Base-by-base conservation (phyloP, 2,329 filamentous ascomycete species). In the Penicillium hordei region DNA sequence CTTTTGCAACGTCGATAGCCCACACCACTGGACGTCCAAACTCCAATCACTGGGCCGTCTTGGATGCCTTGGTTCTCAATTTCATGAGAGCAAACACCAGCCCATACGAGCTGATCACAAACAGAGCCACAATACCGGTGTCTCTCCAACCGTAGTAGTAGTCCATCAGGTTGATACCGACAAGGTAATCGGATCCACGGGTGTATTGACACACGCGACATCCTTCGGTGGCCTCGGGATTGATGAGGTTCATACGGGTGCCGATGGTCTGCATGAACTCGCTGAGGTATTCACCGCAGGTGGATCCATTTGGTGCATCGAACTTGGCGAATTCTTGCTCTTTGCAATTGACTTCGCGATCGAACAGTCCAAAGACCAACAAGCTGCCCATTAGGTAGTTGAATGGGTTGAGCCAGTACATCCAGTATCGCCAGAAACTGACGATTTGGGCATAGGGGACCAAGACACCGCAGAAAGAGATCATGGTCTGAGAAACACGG, bases 71-170 rank as follows among this genome's bases (percentile, higher is more conserved):
- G 4, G 72, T 74, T 46, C 72, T 60, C 56, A 74, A 42, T 59
- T 73, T 74, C 72, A 74, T 74, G 52, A 74, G 63, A 43, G 64
- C 39, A 55, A 75, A 81, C 2, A 81, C 79, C 46, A 80, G 49
- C 0, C 67, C 73, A 62, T 87, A 88, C 1, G 79, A 82, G 55
- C 78, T 81, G 38, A 83, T 48, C 1, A 76, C 80, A 62, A 88
- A 86, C 2, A 84, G 70, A 1, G 79, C 81, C 3, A 84, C 81
- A 53, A 88, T 83, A 0, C 68, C 87, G 0, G 83, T 82, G 69
- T 89, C 81, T 39, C 87, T 79, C 87, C 87, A 90, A 0, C 85
- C 86, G 63, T 86, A 86, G 61, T 79, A 83, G 62, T 88, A 84
- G 2, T 84, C 79, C 3, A 78, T 78, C 9, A 89, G 61, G 67